Evolutionary conservation across 441 rosid genomes (phyloP), one percentile per base, ranked within the genome.

Genomic region (Geranium incanum): DNA sequence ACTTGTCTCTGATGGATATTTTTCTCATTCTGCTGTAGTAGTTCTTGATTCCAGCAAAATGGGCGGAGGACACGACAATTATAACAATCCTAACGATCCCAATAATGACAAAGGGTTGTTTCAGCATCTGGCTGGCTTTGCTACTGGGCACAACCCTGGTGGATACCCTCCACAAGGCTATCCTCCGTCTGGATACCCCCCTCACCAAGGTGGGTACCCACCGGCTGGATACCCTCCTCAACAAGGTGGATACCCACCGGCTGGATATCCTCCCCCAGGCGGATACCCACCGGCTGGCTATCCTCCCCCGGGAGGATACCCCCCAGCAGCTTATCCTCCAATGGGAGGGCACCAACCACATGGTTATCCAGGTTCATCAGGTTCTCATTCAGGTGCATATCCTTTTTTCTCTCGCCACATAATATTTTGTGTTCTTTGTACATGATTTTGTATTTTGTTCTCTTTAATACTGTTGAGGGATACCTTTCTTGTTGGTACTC

Each of bases 121-220:
- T 75, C 87, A 91, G 8, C 45, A 79, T 76, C 84, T 86, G 52
- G 91, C 78, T 69, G 92, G 90, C 62, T 89, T 38, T 70, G 89
- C 87, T 60, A 78, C 80, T 0, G 90, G 85, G 45, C 80, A 84
- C 67, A 63, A 78, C 69, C 76, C 68, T 11, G 87, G 83, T 11
- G 70, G 80, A 0, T 78, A 84, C 60, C 80, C 85, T 64, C 80
- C 78, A 0, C 81, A 81, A 0, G 78, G 80, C 11, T 72, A 74
- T 39, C 73, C 76, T 36, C 68, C 76, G 0, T 36, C 37, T 0
- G 84, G 86, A 43, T 81, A 77, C 65, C 84, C 82, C 3, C 78
- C 72, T 66, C 70, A 15, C 68, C 70, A 15, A 50, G 59, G 16
- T 50, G 59, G 59, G 4, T 50, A 50, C 63, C 67, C 77, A 6